Evolutionary conservation across 768 basidiomycete genomes (phyloP).

Genomic region (Cystofilobasidium macerans): DNA sequence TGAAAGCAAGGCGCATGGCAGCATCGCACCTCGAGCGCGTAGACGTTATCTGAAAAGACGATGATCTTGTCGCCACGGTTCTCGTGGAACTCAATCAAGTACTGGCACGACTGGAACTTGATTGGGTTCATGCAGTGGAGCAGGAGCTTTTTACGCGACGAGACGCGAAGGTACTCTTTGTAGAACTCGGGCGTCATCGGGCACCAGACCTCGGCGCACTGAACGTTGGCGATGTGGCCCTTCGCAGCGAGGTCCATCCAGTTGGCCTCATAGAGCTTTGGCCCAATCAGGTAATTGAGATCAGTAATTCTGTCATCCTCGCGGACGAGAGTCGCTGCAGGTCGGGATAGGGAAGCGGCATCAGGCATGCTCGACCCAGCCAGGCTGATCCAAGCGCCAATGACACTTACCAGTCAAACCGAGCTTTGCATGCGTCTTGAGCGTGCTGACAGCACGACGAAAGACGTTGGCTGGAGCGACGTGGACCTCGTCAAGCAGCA

Average conservation of each 20-base stretch:
- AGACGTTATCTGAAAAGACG: slow-evolving; percentile 98
- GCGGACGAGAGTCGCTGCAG: slow-evolving; percentile 85
- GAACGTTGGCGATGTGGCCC: slow-evolving; percentile 97
- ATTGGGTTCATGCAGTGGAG: slow-evolving; percentile 99
- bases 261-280: slow-evolving; percentile 97
- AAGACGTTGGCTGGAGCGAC: slow-evolving; percentile 99
- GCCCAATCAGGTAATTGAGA: slow-evolving; percentile 97
- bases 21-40: slow-evolving; percentile 68
- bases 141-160: slow-evolving; percentile 85
- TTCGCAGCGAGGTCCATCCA: slow-evolving; percentile 99
- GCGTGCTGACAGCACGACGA: slow-evolving; percentile 89
- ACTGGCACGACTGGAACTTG: slow-evolving; percentile 98
- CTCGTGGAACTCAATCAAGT: slow-evolving; percentile 96
- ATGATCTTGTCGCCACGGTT: slow-evolving; percentile 97
- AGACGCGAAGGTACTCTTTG: slow-evolving; percentile 86
- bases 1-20: neutral
- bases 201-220: slow-evolving; percentile 99
- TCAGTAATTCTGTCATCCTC: slow-evolving; percentile 99
- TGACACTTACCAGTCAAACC: slow-evolving; percentile 83
- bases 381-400: no score
- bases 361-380: neutral
- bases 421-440: slow-evolving; percentile 97
- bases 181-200: slow-evolving; percentile 99
- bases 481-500: slow-evolving; percentile 94
- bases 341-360: neutral